Conservation (phyloP, 1,139 yeast genomes). For the Diutina rugosa region DNA sequence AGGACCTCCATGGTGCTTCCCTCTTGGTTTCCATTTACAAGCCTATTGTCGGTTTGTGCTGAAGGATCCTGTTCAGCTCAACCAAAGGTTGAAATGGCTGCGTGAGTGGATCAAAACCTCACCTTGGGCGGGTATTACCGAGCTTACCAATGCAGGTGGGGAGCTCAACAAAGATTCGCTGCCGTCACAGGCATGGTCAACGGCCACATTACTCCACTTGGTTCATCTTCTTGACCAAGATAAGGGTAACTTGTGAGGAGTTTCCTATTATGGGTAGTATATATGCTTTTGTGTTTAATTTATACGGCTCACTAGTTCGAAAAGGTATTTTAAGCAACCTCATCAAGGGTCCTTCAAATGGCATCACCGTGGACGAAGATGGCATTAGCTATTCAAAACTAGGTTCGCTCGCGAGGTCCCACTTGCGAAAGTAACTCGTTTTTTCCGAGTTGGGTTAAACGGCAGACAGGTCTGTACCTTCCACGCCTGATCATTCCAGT, state of each 20-base stretch:
- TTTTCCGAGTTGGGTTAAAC: neutral
- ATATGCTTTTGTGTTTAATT: neutral
- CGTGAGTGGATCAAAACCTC: constrained; percentile 57
- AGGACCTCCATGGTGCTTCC: constrained; percentile 99
- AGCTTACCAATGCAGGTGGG: constrained; percentile 83
- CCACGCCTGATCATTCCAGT: neutral
- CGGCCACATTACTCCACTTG: constrained; percentile 73
- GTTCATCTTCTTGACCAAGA: neutral
- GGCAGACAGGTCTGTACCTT: neutral
- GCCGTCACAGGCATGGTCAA: constrained; percentile 96
- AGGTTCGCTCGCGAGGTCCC: neutral
- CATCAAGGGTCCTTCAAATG: neutral
- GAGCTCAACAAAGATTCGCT: constrained; percentile 71
- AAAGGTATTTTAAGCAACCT: neutral
- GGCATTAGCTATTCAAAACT: neutral
- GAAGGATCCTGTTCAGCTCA: constrained; percentile 37
- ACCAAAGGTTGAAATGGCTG: constrained; percentile 49
- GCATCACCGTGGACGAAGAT: neutral
- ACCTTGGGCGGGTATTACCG: constrained; percentile 91
- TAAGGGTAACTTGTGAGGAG: neutral
- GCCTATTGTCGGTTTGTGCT: constrained; percentile 34
- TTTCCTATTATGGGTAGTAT: neutral
- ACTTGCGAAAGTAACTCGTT: neutral
- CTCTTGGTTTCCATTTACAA: constrained; percentile 72
- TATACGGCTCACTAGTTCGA: neutral